Evolutionary conservation across 2,329 filamentous ascomycete species (phyloP).

Genomic region (Alternaria gansuensis): DNA sequence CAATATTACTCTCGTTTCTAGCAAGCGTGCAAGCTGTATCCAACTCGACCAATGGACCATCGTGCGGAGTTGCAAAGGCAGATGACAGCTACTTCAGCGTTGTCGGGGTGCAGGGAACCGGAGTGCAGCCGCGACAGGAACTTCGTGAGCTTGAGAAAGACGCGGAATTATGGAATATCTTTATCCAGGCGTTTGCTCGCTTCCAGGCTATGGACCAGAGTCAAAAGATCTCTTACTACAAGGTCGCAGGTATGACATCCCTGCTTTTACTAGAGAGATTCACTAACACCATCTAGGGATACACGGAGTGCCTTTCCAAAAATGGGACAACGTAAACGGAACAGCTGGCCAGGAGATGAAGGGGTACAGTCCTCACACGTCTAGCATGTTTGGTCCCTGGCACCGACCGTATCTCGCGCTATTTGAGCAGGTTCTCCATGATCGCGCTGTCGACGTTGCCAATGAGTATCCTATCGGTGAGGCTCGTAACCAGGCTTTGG

Average conservation of each 20-base stretch:
- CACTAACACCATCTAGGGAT: constrained; percentile 31
- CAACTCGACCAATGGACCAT: constrained; percentile 32
- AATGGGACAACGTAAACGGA: constrained; percentile 41
- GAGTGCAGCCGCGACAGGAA: constrained; percentile 40
- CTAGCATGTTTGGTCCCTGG: constrained; percentile 46
- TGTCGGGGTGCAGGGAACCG: constrained; percentile 45
- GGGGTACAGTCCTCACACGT: constrained; percentile 46
- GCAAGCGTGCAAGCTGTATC: constrained; percentile 25
- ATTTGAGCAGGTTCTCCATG: constrained; percentile 47
- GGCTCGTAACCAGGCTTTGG: constrained; percentile 34
- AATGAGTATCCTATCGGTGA: constrained; percentile 40
- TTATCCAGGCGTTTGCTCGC: constrained; percentile 41
- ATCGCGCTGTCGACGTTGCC: constrained; percentile 41
- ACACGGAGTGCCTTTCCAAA: constrained; percentile 43
- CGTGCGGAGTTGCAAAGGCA: constrained; percentile 31
- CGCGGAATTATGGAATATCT: constrained; percentile 44
- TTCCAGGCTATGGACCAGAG: constrained; percentile 47
- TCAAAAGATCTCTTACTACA: constrained; percentile 45
- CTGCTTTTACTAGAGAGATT: not conserved
- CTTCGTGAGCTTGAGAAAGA: constrained; percentile 46
- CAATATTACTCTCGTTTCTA: constrained; percentile 33
- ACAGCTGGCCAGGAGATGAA: constrained; percentile 32
- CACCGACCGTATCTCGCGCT: constrained; percentile 47
- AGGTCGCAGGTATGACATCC: constrained; percentile 38
- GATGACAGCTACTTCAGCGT: constrained; percentile 46